Evolutionary conservation across 2,329 filamentous ascomycete species (phyloP), one percentile per base, ranked within the genome.

Genomic region (Clonostachys chloroleuca): DNA sequence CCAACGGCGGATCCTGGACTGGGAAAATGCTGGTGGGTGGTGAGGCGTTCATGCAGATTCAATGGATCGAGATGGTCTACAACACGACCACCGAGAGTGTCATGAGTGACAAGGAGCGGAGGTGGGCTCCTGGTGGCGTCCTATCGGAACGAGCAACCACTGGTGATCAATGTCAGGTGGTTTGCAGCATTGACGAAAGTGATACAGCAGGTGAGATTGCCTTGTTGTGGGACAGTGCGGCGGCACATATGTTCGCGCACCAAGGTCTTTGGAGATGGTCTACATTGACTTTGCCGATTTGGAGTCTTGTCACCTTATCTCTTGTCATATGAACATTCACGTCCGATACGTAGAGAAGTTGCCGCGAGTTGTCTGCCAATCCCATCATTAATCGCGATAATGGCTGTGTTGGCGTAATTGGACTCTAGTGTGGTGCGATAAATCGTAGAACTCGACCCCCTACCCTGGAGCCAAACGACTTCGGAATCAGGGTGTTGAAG

Each of bases 11-110:
- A 5, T 63, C 65, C 43, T 84, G 80, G 80, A 75, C 73, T 41
- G 80, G 80, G 12, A 75, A 78, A 45, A 83, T 85, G 81, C 70
- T 59, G 6, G 57, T 70, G 6, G 66, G 68, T 5, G 67, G 64
- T 12, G 67, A 69, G 41, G 80, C 80, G 0, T 74, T 71, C 51
- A 65, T 84, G 55, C 77, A 84, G 56, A 70, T 85, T 16, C 75
- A 81, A 64, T 84, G 80, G 80, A 74, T 84, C 41, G 78, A 84
- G 56, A 69, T 84, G 62, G 69, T 80, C 18, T 84, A 77, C 56
- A 78, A 79, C 52, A 59, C 56, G 13, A 74, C 67, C 0, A 46
- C 50, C 12, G 45, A 42, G 2, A 17, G 17, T 14, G 17, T 44
- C 34, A 41, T n/a, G 7, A 10, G 34, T 10, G 43, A 36, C 12